Evolutionary conservation across 1,284 basidiomycete species (phyloP).

Genomic region (Trametes polyzona): DNA sequence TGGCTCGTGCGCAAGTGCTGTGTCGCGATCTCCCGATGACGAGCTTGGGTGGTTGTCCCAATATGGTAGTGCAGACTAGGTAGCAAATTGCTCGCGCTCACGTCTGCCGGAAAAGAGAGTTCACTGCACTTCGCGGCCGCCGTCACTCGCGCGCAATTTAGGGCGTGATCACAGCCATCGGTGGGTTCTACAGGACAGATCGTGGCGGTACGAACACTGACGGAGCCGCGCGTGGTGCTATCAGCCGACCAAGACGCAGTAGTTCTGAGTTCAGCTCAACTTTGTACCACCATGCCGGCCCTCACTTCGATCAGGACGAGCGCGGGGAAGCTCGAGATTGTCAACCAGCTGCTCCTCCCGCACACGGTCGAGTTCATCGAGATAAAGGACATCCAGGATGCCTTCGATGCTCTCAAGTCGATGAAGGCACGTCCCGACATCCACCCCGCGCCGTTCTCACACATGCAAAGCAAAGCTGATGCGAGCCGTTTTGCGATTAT

Average conservation of each 20-base stretch:
- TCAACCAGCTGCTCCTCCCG: conserved; percentile 85
- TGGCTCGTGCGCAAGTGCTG: conserved; percentile 4
- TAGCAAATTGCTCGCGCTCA: conserved; percentile 17
- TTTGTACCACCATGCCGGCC: conserved; percentile 18
- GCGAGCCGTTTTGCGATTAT: neutral
- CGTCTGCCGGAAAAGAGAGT: neutral
- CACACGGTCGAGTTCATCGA: conserved; percentile 78
- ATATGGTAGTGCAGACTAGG: conserved; percentile 4
- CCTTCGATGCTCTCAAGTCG: conserved; percentile 88
- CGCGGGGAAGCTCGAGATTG: conserved; percentile 75
- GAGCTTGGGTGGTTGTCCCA: conserved; percentile 18
- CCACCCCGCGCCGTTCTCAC: neutral
- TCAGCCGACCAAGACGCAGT: neutral
- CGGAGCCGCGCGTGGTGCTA: neutral
- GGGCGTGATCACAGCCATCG: conserved; percentile 6
- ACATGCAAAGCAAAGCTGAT: neutral
- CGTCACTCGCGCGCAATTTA: neutral
- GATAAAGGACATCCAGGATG: conserved; percentile 76
- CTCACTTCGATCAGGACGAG: conserved; percentile 69
- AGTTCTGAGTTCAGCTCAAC: neutral
- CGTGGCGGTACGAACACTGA: neutral
- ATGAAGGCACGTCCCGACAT: conserved; percentile 72
- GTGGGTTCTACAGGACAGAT: neutral
- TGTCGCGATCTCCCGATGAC: conserved; percentile 15
- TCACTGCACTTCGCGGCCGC: neutral